phyloP scores from a whole-genome alignment of 441 rosid species.

The Euphorbia corollata region DNA sequence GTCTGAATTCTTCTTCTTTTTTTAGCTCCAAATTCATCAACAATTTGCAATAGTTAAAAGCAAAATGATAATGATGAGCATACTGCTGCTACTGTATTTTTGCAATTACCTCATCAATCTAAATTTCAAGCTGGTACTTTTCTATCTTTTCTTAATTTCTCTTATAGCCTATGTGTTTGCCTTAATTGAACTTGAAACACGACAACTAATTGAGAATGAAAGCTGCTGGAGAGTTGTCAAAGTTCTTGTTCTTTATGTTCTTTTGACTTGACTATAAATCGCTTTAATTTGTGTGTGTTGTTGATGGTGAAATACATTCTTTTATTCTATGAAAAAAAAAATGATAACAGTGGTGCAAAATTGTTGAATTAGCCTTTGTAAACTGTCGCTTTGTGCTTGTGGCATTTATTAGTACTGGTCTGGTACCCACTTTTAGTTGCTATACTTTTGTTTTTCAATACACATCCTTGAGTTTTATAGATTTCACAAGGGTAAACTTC shows the following conservation, averaged over 20 bases:
- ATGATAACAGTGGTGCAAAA: too few species aligned
- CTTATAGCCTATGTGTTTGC: too few species aligned
- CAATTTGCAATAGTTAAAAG: neutral
- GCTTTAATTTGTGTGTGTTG: too few species aligned
- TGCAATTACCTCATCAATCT: neutral
- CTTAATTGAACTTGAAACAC: too few species aligned
- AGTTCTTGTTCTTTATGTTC: neutral
- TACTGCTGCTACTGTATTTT: neutral
- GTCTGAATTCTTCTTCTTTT: neutral
- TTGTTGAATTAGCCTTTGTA: too few species aligned
- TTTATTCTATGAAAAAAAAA: too few species aligned
- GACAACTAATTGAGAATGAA: too few species aligned
- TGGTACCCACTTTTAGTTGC: neutral
- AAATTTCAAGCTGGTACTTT: neutral
- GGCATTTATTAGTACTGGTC: neutral
- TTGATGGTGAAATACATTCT: neutral
- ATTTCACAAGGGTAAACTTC: too few species aligned
- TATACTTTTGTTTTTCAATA: neutral
- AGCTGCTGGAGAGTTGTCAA: neutral
- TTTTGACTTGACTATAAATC: neutral
- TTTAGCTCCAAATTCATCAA: constrained; percentile 11
- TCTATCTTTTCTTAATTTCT: too few species aligned
- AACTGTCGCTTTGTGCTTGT: too few species aligned
- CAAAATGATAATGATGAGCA: neutral
- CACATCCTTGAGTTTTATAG: too few species aligned